A percentile compares a stretch with the other conserved stretches of the same genome.
Conservation (phyloP, 345 rosid species). For the Stellera chamaejasme region DNA sequence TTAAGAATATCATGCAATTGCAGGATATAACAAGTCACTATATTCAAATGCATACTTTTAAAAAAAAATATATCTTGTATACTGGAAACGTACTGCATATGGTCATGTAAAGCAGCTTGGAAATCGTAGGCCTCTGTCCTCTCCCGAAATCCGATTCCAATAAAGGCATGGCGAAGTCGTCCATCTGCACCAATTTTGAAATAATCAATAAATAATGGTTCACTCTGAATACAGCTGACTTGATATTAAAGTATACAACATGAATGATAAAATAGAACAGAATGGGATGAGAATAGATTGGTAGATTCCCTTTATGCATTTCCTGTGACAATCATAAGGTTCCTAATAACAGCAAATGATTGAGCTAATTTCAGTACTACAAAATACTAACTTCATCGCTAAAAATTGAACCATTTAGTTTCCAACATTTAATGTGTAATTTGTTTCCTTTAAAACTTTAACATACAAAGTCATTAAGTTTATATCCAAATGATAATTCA, state of each 20-base stretch:
- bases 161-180: conserved; percentile 89
- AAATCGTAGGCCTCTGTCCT: conserved; percentile 98
- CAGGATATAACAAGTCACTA: conserved; percentile 4
- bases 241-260: neutral
- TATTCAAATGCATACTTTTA: neutral
- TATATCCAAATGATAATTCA: no score
- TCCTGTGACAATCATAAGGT: no score
- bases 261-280: no score
- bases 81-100: conserved; percentile 59
- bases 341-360: no score
- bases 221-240: neutral
- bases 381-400: no score
- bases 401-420: no score
- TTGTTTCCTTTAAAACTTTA: no score
- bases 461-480: no score
- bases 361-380: no score
- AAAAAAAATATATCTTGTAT: neutral
- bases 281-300: no score
- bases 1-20: neutral
- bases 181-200: conserved; percentile 55
- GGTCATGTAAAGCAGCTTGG: conserved; percentile 98
- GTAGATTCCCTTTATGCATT: no score
- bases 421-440: no score
- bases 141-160: conserved; percentile 96
- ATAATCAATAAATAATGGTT: conserved; percentile 1